phyloP scores from a whole-genome alignment of 441 rosid species.

The Metrosideros polymorpha region DNA sequence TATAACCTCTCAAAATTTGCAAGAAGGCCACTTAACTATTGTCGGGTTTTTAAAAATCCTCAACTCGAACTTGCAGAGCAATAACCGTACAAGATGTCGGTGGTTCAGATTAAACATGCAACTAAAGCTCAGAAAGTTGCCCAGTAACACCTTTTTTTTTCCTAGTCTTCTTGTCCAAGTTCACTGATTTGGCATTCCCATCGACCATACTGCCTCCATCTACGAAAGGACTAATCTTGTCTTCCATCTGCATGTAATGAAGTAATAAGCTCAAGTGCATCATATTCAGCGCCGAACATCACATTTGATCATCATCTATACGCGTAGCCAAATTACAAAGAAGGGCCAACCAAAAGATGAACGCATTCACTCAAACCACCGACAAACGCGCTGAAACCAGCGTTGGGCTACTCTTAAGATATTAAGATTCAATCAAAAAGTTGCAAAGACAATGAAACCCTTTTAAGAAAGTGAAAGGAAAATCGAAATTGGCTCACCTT shows the following conservation, averaged over 20 bases:
- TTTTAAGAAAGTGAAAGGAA: not conserved
- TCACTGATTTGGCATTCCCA: slow-evolving; percentile 12
- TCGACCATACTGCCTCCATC: slow-evolving; percentile 7
- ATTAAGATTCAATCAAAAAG: not conserved
- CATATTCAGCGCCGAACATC: not conserved
- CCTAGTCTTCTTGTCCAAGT: slow-evolving; percentile 10
- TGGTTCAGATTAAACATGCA: not conserved
- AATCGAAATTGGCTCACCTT: slow-evolving; percentile 22
- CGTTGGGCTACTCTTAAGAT: not conserved
- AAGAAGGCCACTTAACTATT: not conserved
- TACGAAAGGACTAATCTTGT: slow-evolving; percentile 15
- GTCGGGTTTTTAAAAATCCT: not conserved
- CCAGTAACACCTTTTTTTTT: slow-evolving; percentile 23
- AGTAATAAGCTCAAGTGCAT: not conserved
- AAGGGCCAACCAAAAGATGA: not conserved
- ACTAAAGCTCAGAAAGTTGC: not conserved
- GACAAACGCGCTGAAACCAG: not conserved
- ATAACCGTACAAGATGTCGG: slow-evolving; percentile 11
- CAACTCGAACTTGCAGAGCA: not conserved
- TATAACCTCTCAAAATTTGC: not conserved
- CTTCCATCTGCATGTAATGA: slow-evolving; percentile 26
- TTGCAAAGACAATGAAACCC: not conserved
- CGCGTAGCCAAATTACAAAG: not conserved
- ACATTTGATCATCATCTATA: not conserved
- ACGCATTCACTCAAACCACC: not conserved